Evolutionary conservation across 257 asterid species (phyloP).

Genomic region (Petunia secreta): DNA sequence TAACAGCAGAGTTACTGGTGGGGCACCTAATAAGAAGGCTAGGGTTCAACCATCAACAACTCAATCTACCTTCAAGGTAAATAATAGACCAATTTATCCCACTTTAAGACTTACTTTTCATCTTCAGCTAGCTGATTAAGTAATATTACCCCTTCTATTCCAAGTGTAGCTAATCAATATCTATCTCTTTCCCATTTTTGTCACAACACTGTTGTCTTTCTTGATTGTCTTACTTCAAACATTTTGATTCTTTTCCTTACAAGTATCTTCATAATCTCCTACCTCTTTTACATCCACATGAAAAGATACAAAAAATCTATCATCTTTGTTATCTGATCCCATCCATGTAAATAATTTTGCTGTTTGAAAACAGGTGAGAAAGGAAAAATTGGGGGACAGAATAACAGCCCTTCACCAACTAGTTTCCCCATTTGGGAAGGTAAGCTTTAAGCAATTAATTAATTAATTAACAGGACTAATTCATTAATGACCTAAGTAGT

Average conservation of each 20-base stretch:
- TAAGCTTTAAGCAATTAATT: slow-evolving; percentile 31
- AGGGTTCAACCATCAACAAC: slow-evolving; percentile 67
- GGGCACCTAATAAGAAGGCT: slow-evolving; percentile 62
- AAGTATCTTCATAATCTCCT: slow-evolving; percentile 23
- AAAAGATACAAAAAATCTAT: slow-evolving; percentile 4
- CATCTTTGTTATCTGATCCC: not conserved
- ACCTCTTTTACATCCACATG: slow-evolving; percentile 55
- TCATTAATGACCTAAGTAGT: not conserved
- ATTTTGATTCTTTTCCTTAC: slow-evolving; percentile 48
- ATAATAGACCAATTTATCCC: not conserved
- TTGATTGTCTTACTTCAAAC: slow-evolving; percentile 48
- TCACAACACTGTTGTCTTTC: slow-evolving; percentile 64
- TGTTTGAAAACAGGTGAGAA: slow-evolving; percentile 64
- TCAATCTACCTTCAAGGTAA: slow-evolving; percentile 74
- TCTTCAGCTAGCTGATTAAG: not conserved
- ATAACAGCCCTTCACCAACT: slow-evolving; percentile 88
- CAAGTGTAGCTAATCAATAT: not conserved
- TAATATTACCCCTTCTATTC: not conserved
- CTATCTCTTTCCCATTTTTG: slow-evolving; percentile 41
- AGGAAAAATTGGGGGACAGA: slow-evolving; percentile 81
- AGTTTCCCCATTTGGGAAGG: slow-evolving; percentile 95
- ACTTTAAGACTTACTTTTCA: not conserved
- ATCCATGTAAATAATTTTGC: not conserved
- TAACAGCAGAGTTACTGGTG: slow-evolving; percentile 61
- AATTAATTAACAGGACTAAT: slow-evolving; percentile 17